Evolutionary conservation across 2,329 filamentous ascomycete species (phyloP), one percentile per base, ranked within the genome.

Genomic region (Delphinella strobiligena): DNA sequence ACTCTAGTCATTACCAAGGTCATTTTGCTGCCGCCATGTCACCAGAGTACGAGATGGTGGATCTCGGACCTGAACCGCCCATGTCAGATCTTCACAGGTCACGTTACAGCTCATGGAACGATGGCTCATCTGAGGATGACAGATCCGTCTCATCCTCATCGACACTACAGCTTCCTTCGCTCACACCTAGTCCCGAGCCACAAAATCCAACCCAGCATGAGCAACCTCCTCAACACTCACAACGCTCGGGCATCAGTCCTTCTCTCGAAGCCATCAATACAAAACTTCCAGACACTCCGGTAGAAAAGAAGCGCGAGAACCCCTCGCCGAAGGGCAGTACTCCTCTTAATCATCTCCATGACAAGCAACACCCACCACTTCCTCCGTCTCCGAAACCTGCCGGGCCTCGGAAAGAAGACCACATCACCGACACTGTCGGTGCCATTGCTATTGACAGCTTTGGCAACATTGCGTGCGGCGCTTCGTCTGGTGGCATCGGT

Each of bases 401-500:
- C 27, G 14, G 17, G 31, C n/a, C n/a, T n/a, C n/a, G n/a, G n/a
- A 11, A 29, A n/a, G 38, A 66, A 16, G 78, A 85, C 45, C 72
- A 82, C 52, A 71, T 98, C 50, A 93, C 82, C 2, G 91, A 98
- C 64, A 98, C 91, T 10, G 87, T 98, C 43, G 91, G 93, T 33
- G 91, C 88, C 19, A 94, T 98, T 54, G 91, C 87, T 9, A 80
- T 98, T 47, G 91, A 98, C 54, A 72, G 74, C 36, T 75, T 72
- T 50, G 91, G 91, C 12, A 80, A 82, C 43, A 94, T 98, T 54
- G 89, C 93, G 4, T 91, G 89, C 3, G 91, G 82, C 12, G 94
- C 91, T 2, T 98, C 91, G 2, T 98, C 93, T 12, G 91, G 91
- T 4, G 91, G 91, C 1, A 98, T 98, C 56, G 89, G 91, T 19